These are phyloP conservation scores for Fusarium metavorans DNA, from an alignment of 2,329 filamentous ascomycete species.

Conservation along the genomic window DNA sequence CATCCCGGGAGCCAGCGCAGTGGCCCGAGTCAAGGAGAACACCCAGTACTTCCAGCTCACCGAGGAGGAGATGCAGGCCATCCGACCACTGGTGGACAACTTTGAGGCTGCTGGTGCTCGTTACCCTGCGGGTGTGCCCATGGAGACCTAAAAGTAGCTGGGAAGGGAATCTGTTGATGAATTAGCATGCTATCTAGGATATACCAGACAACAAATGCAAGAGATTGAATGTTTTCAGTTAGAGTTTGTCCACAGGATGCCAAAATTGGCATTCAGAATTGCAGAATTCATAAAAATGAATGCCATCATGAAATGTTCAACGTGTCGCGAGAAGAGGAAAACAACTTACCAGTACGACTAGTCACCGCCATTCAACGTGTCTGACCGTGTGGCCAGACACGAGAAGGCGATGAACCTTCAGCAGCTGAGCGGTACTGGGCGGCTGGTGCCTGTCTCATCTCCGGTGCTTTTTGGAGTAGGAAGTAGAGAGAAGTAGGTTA, in stretches of 20 bases:
- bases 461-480: not conserved
- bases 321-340: not conserved
- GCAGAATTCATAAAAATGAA: conserved; percentile 62
- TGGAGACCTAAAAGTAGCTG: conserved; percentile 51
- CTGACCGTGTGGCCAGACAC: not conserved
- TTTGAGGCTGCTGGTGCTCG: conserved; percentile 62
- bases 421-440: not conserved
- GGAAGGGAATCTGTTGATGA: conserved; percentile 8
- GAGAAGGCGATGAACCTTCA: not conserved
- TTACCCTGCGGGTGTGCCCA: conserved; percentile 56
- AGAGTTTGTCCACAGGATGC: conserved; percentile 49
- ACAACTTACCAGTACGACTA: conserved; percentile 25
- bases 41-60: conserved; percentile 60
- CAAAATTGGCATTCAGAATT: conserved; percentile 56
- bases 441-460: not conserved
- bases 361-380: conserved; percentile 1
- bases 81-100: conserved; percentile 61
- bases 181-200: conserved; percentile 20
- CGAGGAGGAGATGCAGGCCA: conserved; percentile 62
- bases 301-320: conserved; percentile 48
- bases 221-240: conserved; percentile 33
- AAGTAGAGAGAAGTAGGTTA: not conserved
- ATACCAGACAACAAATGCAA: not conserved
- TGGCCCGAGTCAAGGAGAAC: conserved; percentile 72
- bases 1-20: conserved; percentile 73